These are phyloP conservation scores for Aspergillus baeticus DNA, from an alignment of 495 filamentous ascomycete genomes.

Conservation along the genomic window DNA sequence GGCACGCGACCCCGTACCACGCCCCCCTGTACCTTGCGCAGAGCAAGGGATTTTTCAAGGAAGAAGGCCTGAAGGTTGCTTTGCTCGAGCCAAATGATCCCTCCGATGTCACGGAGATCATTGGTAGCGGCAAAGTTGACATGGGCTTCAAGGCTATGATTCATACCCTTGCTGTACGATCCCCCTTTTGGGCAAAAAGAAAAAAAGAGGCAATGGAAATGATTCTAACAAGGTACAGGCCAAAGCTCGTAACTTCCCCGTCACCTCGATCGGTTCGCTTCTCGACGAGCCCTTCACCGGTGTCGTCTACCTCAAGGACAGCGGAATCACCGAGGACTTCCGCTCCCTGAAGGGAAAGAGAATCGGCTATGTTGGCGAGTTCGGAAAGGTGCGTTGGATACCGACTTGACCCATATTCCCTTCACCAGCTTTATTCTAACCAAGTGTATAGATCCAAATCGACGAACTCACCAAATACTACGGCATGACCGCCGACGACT, in stretches of 20 bases:
- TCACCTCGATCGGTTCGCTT: slow-evolving; percentile 64
- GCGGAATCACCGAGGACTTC: slow-evolving; percentile 65
- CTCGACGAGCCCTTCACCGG: slow-evolving; percentile 74
- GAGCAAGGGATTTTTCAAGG: slow-evolving; percentile 66
- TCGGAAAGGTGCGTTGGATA: slow-evolving; percentile 51
- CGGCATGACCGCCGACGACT: slow-evolving; percentile 66
- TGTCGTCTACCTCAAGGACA: slow-evolving; percentile 66
- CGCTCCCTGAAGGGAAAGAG: slow-evolving; percentile 62
- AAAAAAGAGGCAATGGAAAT: too few species aligned
- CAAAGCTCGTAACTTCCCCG: slow-evolving; percentile 68
- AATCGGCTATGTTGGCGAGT: slow-evolving; percentile 72
- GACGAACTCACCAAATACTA: slow-evolving; percentile 72
- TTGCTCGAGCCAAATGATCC: slow-evolving; percentile 71
- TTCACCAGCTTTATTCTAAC: not conserved
- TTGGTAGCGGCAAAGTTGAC: slow-evolving; percentile 68
- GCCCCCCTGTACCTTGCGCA: slow-evolving; percentile 70
- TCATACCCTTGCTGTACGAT: slow-evolving; percentile 62
- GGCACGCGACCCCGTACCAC: slow-evolving; percentile 74
- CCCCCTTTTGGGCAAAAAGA: too few species aligned
- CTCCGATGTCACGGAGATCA: slow-evolving; percentile 69
- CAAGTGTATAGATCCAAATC: slow-evolving; percentile 58
- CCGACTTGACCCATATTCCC: not conserved
- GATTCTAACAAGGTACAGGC: slow-evolving; percentile 35
- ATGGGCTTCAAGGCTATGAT: slow-evolving; percentile 79
- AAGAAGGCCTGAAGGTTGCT: slow-evolving; percentile 69